Evolutionary conservation across 2,329 filamentous ascomycete genomes (phyloP).

Genomic region (Orbilia javanica): DNA sequence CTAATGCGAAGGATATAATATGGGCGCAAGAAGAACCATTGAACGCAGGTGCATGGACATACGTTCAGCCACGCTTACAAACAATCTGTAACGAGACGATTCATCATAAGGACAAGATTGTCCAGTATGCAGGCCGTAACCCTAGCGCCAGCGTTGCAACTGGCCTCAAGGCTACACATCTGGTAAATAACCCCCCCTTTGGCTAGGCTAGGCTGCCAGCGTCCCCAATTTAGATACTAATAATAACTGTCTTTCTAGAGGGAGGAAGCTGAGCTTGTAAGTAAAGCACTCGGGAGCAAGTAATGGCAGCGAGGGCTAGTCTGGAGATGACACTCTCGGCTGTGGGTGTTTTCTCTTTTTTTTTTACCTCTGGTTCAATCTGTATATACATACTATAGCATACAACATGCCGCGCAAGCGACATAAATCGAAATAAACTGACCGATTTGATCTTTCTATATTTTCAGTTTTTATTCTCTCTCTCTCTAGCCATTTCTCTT

Average conservation of each 20-base stretch:
- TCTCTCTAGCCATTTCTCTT: too few species aligned
- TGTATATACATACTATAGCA: conserved; percentile 18
- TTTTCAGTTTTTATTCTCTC: neutral
- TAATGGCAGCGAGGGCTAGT: neutral
- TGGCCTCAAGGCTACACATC: conserved; percentile 85
- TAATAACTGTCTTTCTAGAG: conserved; percentile 5
- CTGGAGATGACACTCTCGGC: too few species aligned
- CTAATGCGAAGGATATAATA: conserved; percentile 96
- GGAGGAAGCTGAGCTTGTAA: conserved; percentile 50
- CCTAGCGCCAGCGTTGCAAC: conserved; percentile 95
- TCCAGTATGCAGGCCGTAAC: conserved; percentile 95
- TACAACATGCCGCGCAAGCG: conserved; percentile 5
- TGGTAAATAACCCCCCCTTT: conserved; percentile 23
- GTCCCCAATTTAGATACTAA: conserved; percentile 5
- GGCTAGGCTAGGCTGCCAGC: too few species aligned
- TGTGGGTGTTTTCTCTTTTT: neutral
- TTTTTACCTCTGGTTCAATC: neutral
- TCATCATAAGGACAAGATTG: conserved; percentile 91
- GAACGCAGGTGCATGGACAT: conserved; percentile 96
- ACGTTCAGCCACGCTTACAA: conserved; percentile 97
- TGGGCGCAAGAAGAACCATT: conserved; percentile 98
- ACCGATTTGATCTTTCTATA: neutral
- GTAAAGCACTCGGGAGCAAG: conserved; percentile 38
- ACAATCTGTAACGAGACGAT: conserved; percentile 83
- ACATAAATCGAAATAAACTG: neutral